Base-by-base conservation (phyloP, 176 grass and related monocot genomes). In the Phoenix roebelenii region DNA sequence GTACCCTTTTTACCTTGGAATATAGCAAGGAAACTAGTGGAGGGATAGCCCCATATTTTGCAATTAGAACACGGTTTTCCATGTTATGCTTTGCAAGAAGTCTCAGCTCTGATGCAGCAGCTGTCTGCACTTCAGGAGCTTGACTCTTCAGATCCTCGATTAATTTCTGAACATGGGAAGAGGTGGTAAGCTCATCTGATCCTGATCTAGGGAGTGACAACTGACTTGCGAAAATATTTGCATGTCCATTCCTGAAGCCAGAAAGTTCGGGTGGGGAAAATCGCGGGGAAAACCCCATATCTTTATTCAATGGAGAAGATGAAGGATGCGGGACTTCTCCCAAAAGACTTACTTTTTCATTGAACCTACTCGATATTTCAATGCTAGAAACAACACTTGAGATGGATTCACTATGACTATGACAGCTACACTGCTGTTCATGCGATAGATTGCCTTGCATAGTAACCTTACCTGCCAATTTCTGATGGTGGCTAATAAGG, bases 301-400 rank as follows among this genome's bases (percentile, higher is more conserved):
- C 72, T 48, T 63, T 72, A 51, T 66, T 66, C 22, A 52, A 12
- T 7, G 72, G 44, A 52, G 55, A 66, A 58, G 12, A 51, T 50
- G 63, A 59, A 16, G 61, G 23, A 59, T 32, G 50, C 30, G 63
- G 50, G 25, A 22, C 44, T 51, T 75, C 79, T 25, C 50, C 60
- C 5, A 55, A 18, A 22, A 68, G 55, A 70, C 54, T 62, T 52
- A 71, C 25, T 48, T 81, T 75, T 28, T 81, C 79, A 53, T 81
- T 72, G 66, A 76, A 71, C 61, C 70, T 76, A 64, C 59, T 71
- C 4, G 55, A 55, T 52, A 75, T 20, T n/a, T 70, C 72, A 54
- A 74, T 51, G 62, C 79, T 81, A 30, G 79, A 81, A 59, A 81
- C 75, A 18, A 76, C 72, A 75, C 79, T 81, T 20, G 79, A 70